Evolutionary conservation across 306 rosid genomes (phyloP).

Genomic region (Cucurbita maxima): DNA sequence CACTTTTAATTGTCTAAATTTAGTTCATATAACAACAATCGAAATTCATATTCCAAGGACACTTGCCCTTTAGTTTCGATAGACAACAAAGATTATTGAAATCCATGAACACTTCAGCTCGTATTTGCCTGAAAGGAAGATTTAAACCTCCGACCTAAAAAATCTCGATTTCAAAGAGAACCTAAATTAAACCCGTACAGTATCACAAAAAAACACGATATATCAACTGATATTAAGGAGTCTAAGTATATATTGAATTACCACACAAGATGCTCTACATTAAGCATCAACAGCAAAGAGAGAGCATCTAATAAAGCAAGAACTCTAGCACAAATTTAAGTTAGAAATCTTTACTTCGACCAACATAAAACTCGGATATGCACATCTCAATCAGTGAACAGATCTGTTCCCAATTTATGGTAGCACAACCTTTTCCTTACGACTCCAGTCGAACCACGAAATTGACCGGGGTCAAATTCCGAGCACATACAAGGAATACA

Average conservation of each 20-base stretch:
- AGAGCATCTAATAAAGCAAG: neutral
- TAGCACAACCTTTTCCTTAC: neutral
- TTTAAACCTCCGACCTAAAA: neutral
- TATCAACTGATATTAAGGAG: neutral
- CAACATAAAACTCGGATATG: neutral
- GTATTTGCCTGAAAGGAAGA: no score
- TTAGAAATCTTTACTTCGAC: neutral
- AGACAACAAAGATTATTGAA: neutral
- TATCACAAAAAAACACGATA: neutral
- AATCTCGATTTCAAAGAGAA: neutral
- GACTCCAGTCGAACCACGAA: neutral
- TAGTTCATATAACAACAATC: no score
- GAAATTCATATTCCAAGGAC: neutral
- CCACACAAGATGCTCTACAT: neutral
- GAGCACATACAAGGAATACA: neutral
- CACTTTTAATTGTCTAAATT: no score
- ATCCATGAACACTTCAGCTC: no score
- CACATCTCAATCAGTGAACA: neutral
- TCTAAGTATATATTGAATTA: neutral
- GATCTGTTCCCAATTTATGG: neutral
- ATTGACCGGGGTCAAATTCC: neutral
- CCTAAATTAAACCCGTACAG: neutral
- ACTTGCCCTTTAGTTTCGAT: neutral
- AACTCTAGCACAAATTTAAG: neutral
- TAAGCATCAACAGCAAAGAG: neutral